These are phyloP conservation scores for Linaria vulgaris DNA, from an alignment of 257 asterid species.

Conservation along the genomic window DNA sequence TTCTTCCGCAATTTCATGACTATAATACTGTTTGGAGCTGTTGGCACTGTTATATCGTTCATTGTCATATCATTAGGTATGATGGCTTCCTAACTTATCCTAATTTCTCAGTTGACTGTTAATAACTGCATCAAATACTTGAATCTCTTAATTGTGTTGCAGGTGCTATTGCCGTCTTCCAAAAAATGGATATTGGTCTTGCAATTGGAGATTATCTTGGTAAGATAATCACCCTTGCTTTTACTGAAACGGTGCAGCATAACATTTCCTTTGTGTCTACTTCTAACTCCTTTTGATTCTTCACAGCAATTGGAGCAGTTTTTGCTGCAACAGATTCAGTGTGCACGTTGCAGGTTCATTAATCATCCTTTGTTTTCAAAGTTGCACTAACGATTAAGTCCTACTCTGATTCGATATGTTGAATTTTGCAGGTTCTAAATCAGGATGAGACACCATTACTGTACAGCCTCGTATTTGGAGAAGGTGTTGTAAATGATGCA, in stretches of 20 bases:
- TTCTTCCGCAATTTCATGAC: conserved; percentile 97
- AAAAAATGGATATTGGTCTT: conserved; percentile 67
- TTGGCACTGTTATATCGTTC: conserved; percentile 96
- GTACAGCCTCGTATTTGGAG: conserved; percentile 97
- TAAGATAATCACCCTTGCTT: conserved; percentile 24
- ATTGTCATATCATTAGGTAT: conserved; percentile 79
- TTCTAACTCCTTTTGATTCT: conserved; percentile 26
- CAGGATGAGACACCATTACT: conserved; percentile 97
- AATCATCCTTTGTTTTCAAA: conserved; percentile 13
- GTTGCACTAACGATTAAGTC: conserved; percentile 14
- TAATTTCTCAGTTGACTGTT: background rate
- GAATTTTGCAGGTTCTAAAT: conserved; percentile 70
- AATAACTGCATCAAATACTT: background rate
- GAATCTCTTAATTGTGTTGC: conserved; percentile 31
- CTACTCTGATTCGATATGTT: conserved; percentile 22
- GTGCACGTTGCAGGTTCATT: conserved; percentile 92
- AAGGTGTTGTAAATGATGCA: conserved; percentile 98
- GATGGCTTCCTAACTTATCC: conserved; percentile 29
- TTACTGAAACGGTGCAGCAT: conserved; percentile 4
- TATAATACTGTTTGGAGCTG: conserved; percentile 84
- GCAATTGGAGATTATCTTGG: conserved; percentile 91
- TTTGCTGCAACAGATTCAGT: conserved; percentile 99
- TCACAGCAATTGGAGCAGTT: conserved; percentile 90
- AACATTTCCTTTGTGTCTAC: conserved; percentile 11
- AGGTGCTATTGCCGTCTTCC: conserved; percentile 74